Base-by-base conservation (phyloP, 2,329 filamentous ascomycete genomes). In the Lomentospora prolificans region DNA sequence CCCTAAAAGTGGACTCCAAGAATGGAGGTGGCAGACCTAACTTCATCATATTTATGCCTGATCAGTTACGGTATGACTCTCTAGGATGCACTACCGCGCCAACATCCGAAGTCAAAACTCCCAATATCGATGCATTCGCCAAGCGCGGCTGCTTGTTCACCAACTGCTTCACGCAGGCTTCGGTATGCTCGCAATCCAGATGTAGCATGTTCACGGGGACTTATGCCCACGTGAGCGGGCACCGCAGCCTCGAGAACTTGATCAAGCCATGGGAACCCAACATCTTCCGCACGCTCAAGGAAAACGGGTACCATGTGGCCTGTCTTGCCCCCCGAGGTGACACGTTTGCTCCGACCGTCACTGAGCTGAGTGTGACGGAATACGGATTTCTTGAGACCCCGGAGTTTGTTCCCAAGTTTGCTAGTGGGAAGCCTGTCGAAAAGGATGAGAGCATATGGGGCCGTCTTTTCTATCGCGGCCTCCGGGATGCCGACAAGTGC, bases 221-320 rank as follows among this genome's bases (percentile, higher is more conserved):
- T 7, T 76, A 76, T 51, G 72, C 72, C 0, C 74, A 76, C 53
- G 72, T 76, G 12, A 68, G 63, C 22, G 73, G 75, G 1, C 73
- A 77, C 60, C 69, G 75, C 25, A 72, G 65, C 24, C 68, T 76
- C 3, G 66, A 76, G 17, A 75, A 75, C 36, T 65, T 77, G 7
- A 70, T 77, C 59, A 76, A 76, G 58, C 73, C 73, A 0, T 73
- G 72, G 72, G 73, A 77, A 58, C 72, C 71, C 1, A 77, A 77
- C 51, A 53, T 77, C 2, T 74, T 77, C 57, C 68, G 72, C 6
- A 68, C 63, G 2, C 57, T 76, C 10, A 73, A 72, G 52, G 72
- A 75, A 41, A 60, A 61, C 0, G 74, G 74, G 0, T 77, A 77
- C 53, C 74, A 77, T 51, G 68, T 77, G 7, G 73, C 74, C 0